These are phyloP conservation scores for Pseudogymnoascus sp. DNA, from an alignment of 2,329 filamentous ascomycete species.

Conservation along the genomic window DNA sequence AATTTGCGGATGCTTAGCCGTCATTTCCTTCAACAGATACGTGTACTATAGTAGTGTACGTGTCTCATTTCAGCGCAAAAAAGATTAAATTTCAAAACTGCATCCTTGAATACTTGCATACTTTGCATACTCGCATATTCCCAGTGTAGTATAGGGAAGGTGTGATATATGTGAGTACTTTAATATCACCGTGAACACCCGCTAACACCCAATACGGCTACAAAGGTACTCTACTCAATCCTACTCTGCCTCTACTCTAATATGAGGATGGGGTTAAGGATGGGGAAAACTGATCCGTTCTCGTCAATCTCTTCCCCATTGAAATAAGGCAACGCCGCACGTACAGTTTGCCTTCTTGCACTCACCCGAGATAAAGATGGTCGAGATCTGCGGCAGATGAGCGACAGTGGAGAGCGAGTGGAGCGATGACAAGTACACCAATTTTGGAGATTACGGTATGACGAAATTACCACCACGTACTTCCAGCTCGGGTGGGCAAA, in stretches of 20 bases:
- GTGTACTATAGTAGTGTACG: neutral
- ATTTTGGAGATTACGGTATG: conserved; percentile 6
- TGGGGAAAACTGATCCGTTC: conserved; percentile 2
- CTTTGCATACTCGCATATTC: neutral
- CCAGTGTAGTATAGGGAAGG: neutral
- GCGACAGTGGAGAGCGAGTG: conserved; percentile 7
- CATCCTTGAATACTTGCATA: neutral
- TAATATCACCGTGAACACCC: neutral
- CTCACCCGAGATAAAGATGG: conserved; percentile 6
- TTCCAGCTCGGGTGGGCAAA: neutral
- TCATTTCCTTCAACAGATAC: neutral
- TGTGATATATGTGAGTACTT: neutral
- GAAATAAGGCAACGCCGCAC: conserved; percentile 6
- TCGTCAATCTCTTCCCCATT: conserved; percentile 6
- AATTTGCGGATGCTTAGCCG: conserved; percentile 6
- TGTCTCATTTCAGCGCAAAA: neutral
- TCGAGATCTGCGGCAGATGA: conserved; percentile 5
- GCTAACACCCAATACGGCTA: neutral
- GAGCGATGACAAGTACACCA: conserved; percentile 6
- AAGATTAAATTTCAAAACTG: neutral
- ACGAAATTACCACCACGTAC: neutral
- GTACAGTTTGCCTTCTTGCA: neutral
- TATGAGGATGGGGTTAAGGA: conserved; percentile 7
- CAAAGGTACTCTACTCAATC: neutral
- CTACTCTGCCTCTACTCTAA: neutral